Evolutionary conservation across 805 yeast genomes (phyloP), one percentile per base, ranked within the genome.

Genomic region (Candida chilensis): DNA sequence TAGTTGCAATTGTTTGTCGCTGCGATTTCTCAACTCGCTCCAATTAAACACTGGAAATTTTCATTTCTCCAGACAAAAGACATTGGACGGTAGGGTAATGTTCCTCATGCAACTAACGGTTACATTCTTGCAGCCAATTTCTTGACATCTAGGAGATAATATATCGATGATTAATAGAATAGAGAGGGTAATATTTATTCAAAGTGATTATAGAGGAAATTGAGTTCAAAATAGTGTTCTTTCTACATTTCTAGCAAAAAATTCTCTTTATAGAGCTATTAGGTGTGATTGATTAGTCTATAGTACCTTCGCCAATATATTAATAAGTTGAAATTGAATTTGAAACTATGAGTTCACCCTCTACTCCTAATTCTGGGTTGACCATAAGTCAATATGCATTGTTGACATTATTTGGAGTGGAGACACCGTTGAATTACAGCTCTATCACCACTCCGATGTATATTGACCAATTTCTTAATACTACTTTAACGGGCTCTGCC

Each of bases 401-500:
- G 21, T 19, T 19, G 21, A 19, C 8, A 11, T 11, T 19, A 19
- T 19, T 19, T 19, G 8, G 11, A 19, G 21, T 22, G 25, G 13
- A 6, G 11, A 22, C 13, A 22, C 25, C 25, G 6, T 6, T 8
- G 6, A 6, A n/a, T 6, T 22, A 22, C 25, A n/a, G 14, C 11
- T n/a, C 11, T n/a, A n/a, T 22, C 12, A 8, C 25, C 11, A 22
- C 25, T 7, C 12, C 25, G 13, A 15, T n/a, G 12, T 22, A 22
- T 15, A n/a, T 22, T 12, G 13, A 22, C 13, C 25, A 22, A 22
- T 57, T 63, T 28, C 41, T 63, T 10, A 57, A 57, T 33, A 60
- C 65, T 11, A 48, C 60, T 5, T 66, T 58, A 40, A 52, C 60
- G 1, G 69, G 69, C 0, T 44, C 42, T 16, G 69, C 68, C 7